These are phyloP conservation scores for Pseudogymnoascus sp. DNA, from an alignment of 2,329 filamentous ascomycete genomes.

Conservation along the genomic window DNA sequence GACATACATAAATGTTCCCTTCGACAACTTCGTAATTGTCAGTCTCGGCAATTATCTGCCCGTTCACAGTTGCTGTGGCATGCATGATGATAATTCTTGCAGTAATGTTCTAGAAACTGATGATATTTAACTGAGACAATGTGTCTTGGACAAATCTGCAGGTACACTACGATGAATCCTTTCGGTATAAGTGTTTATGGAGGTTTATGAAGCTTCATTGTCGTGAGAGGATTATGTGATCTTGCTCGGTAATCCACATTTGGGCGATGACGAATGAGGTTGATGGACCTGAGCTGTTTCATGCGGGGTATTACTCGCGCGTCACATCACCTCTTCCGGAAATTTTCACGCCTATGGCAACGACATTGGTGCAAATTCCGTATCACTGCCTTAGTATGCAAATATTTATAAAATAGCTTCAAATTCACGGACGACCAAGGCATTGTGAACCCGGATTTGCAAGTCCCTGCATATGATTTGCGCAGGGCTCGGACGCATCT, in stretches of 20 bases:
- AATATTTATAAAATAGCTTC: not conserved
- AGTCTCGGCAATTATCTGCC: slow-evolving; percentile 38
- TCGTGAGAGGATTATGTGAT: not conserved
- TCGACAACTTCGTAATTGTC: slow-evolving; percentile 41
- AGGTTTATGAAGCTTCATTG: not conserved
- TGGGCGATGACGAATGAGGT: not conserved
- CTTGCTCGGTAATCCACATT: not conserved
- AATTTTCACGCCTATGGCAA: not conserved
- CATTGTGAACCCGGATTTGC: not conserved
- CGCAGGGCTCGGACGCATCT: not conserved
- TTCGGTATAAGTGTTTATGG: not conserved
- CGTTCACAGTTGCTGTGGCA: slow-evolving; percentile 35
- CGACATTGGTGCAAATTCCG: not conserved
- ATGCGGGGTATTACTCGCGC: not conserved
- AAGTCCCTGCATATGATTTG: not conserved
- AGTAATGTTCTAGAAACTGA: not conserved
- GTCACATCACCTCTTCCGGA: not conserved
- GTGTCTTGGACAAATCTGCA: not conserved
- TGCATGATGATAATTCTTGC: slow-evolving; percentile 5
- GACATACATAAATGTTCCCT: slow-evolving; percentile 40
- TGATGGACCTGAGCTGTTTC: not conserved
- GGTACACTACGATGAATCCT: not conserved
- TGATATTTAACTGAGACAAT: not conserved
- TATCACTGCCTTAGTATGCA: not conserved
- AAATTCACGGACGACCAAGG: not conserved